A percentile compares a stretch with the other conserved stretches of the same genome.
Evolutionary conservation across 164 flowering plant species (phyloP).

Genomic region (Umbellularia californica): DNA sequence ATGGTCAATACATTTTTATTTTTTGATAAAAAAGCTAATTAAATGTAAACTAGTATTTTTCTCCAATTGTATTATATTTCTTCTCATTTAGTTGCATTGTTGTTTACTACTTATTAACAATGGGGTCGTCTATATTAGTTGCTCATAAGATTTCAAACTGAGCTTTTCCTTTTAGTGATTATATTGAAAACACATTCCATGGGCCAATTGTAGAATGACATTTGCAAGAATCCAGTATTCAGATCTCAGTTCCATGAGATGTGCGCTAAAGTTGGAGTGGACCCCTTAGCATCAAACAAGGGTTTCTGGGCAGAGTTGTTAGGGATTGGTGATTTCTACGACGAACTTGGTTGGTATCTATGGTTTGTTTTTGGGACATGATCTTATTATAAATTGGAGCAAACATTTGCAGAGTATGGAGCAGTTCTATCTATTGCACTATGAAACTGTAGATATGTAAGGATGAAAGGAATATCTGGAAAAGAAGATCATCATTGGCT

Average conservation of each 20-base stretch:
- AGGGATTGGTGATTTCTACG: conserved; percentile 98
- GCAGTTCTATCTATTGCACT: no score
- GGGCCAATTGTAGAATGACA: conserved; percentile 71
- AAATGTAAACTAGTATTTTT: neutral
- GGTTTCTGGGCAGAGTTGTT: conserved; percentile 98
- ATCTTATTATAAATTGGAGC: no score
- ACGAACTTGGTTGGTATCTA: conserved; percentile 77
- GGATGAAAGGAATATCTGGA: no score
- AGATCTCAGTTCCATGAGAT: conserved; percentile 95
- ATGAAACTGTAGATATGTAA: no score
- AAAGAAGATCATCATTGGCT: no score
- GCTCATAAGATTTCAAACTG: neutral
- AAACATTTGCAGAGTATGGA: no score
- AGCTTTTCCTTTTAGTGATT: neutral
- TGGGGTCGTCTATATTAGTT: neutral
- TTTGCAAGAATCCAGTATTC: conserved; percentile 91
- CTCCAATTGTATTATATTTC: neutral
- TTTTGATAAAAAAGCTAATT: neutral
- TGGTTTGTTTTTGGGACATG: conserved; percentile 1
- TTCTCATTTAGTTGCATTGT: neutral
- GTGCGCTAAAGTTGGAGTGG: conserved; percentile 98
- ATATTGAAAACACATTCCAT: neutral
- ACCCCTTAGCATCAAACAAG: conserved; percentile 92
- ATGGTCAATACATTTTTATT: neutral
- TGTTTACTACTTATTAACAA: neutral